Evolutionary conservation across 106 monocot genomes (phyloP), one percentile per base, ranked within the genome.

Genomic region (Dioscorea zingiberensis): DNA sequence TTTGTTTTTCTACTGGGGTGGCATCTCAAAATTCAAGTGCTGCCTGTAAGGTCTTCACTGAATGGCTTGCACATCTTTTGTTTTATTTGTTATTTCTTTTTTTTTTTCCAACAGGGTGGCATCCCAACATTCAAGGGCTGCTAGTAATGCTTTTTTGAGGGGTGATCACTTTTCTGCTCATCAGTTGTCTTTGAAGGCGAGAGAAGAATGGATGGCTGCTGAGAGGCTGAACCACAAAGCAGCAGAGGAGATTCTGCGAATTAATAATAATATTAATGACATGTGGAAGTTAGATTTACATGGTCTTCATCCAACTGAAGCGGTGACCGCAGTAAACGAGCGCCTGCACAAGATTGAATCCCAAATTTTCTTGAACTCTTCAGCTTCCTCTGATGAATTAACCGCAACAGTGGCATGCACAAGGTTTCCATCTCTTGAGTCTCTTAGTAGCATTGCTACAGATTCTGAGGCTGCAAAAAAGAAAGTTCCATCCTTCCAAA

Each of bases 231-330:
- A 98, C 60, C 27, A 25, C 0, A 75, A 74, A 49, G 97, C 89
- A 21, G 88, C 97, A 3, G 72, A 82, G 27, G 71, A 98, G 71
- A 98, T 98, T 48, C 63, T 98, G 17, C 69, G 24, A 32, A 74
- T 89, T n/a, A 81, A 78, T 66, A 98, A 98, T 67, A 56, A 53
- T 16, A 77, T 71, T 30, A 92, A 92, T 80, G 88, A 72, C 65
- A 47, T 82, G 1, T 98, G 85, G 86, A 98, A 84, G 65, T 27
- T 98, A 60, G 92, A 98, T 77, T 66, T 98, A 53, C 97, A 98
- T 73, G 97, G 97, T 47, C 77, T 98, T 49, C 97, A 98, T 86
- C 88, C 88, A 44, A 62, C 81, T 60, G 97, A 98, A 79, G 92
- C 97, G 60, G 89, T 86, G 53, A 62, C 23, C 26, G 80, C 81